phyloP scores from a whole-genome alignment of 257 asterid genomes.

The Knoxia roxburghii region DNA sequence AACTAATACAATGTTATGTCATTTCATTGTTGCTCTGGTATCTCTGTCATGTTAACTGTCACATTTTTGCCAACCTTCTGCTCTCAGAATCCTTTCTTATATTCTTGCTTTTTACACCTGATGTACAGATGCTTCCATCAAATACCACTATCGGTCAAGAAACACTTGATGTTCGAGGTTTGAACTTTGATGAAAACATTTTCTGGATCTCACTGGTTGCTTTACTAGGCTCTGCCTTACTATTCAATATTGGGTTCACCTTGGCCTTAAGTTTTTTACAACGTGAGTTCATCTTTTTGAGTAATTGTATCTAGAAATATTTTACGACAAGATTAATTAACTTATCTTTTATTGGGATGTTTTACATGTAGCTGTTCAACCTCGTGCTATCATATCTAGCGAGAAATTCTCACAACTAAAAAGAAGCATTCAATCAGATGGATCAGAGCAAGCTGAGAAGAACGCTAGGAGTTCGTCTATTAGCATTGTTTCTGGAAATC shows the following conservation, averaged over 20 bases:
- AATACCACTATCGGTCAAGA: conserved; percentile 46
- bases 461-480: conserved; percentile 13
- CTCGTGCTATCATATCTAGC: conserved; percentile 60
- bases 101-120: background rate
- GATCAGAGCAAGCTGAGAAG: background rate
- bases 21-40: too few relatives aligned
- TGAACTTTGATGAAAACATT: conserved; percentile 33
- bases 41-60: too few relatives aligned
- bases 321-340: background rate
- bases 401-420: conserved; percentile 26
- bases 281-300: conserved; percentile 33
- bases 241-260: conserved; percentile 46
- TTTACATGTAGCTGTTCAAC: conserved; percentile 47
- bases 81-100: too few relatives aligned
- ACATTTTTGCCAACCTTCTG: too few relatives aligned
- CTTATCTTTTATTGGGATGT: background rate
- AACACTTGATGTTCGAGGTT: conserved; percentile 49
- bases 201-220: conserved; percentile 60
- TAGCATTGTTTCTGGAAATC: conserved; percentile 13
- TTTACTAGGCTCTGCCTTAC: conserved; percentile 40
- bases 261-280: conserved; percentile 47
- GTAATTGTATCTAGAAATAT: conserved; percentile 4
- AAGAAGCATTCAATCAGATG: conserved; percentile 26
- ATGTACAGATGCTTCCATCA: conserved; percentile 25
- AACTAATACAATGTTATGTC: too few relatives aligned